These are phyloP conservation scores for Trypanosomatidae sp. DNA, from an alignment of 208 protist species.

Conservation along the genomic window DNA sequence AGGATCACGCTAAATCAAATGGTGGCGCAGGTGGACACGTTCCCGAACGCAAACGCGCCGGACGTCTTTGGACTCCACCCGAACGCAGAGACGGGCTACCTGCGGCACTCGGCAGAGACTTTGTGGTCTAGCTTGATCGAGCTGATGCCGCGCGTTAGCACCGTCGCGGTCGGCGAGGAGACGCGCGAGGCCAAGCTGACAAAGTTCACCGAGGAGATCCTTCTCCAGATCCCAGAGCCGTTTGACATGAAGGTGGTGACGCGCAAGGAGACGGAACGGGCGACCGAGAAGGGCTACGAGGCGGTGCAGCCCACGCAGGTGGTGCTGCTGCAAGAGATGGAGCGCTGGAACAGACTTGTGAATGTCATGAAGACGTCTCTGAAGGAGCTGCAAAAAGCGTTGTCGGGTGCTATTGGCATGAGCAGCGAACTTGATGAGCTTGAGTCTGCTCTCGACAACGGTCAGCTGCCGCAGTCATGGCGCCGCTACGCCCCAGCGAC, in stretches of 20 bases:
- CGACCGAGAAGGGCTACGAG: conserved; percentile 59
- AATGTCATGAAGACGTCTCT: conserved; percentile 91
- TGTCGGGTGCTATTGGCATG: conserved; percentile 98
- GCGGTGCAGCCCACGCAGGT: conserved; percentile 94
- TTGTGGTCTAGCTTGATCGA: conserved; percentile 97
- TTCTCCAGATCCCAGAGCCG: conserved; percentile 89
- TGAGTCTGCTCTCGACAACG: conserved; percentile 92
- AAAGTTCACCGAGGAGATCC: conserved; percentile 89
- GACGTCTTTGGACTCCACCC: conserved; percentile 98
- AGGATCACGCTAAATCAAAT: conserved; percentile 86
- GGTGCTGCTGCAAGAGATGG: conserved; percentile 98
- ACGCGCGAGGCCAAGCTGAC: conserved; percentile 90
- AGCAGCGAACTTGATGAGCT: conserved; percentile 96
- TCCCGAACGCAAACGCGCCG: conserved; percentile 95
- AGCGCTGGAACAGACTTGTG: conserved; percentile 97
- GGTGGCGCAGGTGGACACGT: conserved; percentile 88
- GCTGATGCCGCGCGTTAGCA: conserved; percentile 93
- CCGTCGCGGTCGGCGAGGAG: conserved; percentile 46
- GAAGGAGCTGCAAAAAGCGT: conserved; percentile 94
- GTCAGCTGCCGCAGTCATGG: conserved; percentile 95
- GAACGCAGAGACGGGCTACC: conserved; percentile 99
- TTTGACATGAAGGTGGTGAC: conserved; percentile 91
- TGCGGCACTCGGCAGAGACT: conserved; percentile 92
- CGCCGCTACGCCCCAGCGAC: conserved; percentile 93
- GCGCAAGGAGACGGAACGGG: conserved; percentile 71